Base-by-base conservation (phyloP, 2,329 filamentous ascomycete genomes). In the Orbilia javanica region DNA sequence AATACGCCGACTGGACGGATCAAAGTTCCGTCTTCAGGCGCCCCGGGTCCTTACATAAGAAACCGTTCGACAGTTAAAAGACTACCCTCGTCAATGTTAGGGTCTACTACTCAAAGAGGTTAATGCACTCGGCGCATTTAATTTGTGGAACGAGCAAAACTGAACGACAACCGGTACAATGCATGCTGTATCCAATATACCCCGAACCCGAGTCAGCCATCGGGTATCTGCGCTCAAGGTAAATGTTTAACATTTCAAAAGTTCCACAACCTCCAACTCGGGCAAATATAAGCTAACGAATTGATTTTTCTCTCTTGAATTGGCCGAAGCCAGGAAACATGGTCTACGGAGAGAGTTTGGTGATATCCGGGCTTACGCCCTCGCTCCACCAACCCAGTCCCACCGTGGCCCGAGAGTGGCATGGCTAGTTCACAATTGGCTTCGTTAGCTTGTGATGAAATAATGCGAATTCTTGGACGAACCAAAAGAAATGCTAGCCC, bases 1-100 rank as follows among this genome's bases (percentile, higher is more conserved):
- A n/a, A n/a, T n/a, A n/a, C n/a, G n/a, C n/a, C n/a, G n/a, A 50
- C 46, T 60, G 55, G 55, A 60, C 55, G 55, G 55, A 18, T 60
- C 11, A 18, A 25, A 42, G 11, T 42, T 60, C 55, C 55, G 52
- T 13, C 2, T 22, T 22, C 4, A 15, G n/a, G 11, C 4, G 6
- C 25, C n/a, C 13, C 52, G 55, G 55, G 55, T 60, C 55, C 55
- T 60, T 60, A 60, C 55, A 60, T 60, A 42, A 60, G 11, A 42
- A n/a, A 60, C 39, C 34, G 34, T 27, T 7, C 1, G n/a, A 36
- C 29, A 10, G 7, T 27, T 60, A 39, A n/a, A n/a, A n/a, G n/a
- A n/a, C n/a, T n/a, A 60, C n/a, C 25, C n/a, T 15, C 29, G 4
- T 1, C 13, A 15, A 7, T 60, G 4, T 0, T 53, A 18, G 15